phyloP scores from a whole-genome alignment of 805 yeast genomes.

The Teunomyces pallodes region DNA sequence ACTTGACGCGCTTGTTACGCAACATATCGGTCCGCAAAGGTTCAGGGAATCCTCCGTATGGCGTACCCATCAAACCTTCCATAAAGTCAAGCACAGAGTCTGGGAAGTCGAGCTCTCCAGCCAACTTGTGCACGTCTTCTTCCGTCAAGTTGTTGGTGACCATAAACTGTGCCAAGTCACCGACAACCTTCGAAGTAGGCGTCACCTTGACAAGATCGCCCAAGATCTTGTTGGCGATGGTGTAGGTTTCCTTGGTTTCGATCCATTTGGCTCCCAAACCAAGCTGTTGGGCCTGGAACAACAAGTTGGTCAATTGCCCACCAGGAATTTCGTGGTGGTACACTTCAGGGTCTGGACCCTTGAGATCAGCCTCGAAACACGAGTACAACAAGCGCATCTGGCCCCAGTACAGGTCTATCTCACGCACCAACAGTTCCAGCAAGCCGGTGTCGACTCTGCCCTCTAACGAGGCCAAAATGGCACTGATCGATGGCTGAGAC shows the following conservation, averaged over 20 bases:
- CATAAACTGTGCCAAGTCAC: constrained; percentile 99
- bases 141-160: constrained; percentile 86
- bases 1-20: constrained; percentile 88
- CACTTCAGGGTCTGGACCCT: constrained; percentile 99
- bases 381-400: constrained; percentile 96
- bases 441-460: constrained; percentile 80
- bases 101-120: constrained; percentile 94
- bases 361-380: constrained; percentile 96
- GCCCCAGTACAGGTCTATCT: constrained; percentile 94
- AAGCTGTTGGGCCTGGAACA: constrained; percentile 99
- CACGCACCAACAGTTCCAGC: constrained; percentile 65
- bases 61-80: constrained; percentile 99
- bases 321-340: constrained; percentile 99
- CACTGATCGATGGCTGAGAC: constrained; percentile 95
- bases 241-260: constrained; percentile 92
- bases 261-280: constrained; percentile 97
- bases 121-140: constrained; percentile 84
- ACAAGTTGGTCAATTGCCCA: constrained; percentile 95
- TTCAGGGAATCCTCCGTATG: constrained; percentile 99
- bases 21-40: constrained; percentile 91
- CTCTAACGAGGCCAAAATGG: constrained; percentile 87
- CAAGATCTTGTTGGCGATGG: constrained; percentile 81
- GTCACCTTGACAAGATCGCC: constrained; percentile 99
- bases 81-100: constrained; percentile 97
- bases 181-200: constrained; percentile 99